Evolutionary conservation across 1,284 basidiomycete genomes (phyloP), one percentile per base, ranked within the genome.

Genomic region (Entoloma clypeatum): DNA sequence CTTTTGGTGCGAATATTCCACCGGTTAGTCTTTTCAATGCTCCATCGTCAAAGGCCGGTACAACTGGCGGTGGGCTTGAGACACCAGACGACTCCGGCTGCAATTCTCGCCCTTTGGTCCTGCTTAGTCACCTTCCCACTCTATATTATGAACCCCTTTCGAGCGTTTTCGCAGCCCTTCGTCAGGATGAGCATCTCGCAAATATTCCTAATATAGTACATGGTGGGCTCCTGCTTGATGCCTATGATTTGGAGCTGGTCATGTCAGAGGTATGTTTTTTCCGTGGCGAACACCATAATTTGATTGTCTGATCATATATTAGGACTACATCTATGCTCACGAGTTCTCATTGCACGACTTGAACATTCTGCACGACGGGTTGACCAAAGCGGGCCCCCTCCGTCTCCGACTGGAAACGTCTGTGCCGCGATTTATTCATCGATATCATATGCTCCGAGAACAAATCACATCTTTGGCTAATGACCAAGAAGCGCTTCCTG

Each of bases 241-340:
- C 81, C 13, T 75, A 75, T 51, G 82, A 86, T 55, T 58, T 88
- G 30, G 71, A 79, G 44, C 59, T 88, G 17, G 60, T 62, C 4
- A 63, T 86, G 41, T 75, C 77, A 38, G 85, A 88, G 72, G 85
- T 85, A 47, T 28, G 68, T 56, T n/a, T 32, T 31, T 35, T 33
- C n/a, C 24, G 13, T 26, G 27, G 26, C 30, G 23, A 14, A 7
- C 21, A 18, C 24, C 30, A 22, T 28, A 11, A 11, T 31, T 18
- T 11, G 3, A 10, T 27, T 9, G 25, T 18, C 40, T 39, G 18
- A 39, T 43, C 35, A 27, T 39, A 40, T 36, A 38, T n/a, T 44
- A 88, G 85, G 86, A 88, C 56, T 85, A 86, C 53, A 63, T 79
- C n/a, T 77, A 81, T 57, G 69, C 78, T 7, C 78, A 77, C 37